Evolutionary conservation across 192 early-diverging fungal species (phyloP).

Genomic region (Kappamyces sp.): DNA sequence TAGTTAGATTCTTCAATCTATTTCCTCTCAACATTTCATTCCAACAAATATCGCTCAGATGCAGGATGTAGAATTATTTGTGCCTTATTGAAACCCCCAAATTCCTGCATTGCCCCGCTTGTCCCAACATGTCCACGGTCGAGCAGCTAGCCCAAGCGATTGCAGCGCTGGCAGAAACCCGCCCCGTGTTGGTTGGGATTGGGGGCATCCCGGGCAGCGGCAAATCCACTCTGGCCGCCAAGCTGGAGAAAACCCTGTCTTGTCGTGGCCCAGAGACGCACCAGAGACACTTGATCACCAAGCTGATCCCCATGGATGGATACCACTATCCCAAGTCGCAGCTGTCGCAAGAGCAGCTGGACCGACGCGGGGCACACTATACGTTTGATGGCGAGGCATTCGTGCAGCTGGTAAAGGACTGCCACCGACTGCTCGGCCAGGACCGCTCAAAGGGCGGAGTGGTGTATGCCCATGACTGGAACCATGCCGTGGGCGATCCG

Average conservation of each 20-base stretch:
- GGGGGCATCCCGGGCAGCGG: conserved; percentile 2
- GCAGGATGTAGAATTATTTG: too few relatives aligned
- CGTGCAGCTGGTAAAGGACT: not conserved
- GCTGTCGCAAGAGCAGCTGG: not conserved
- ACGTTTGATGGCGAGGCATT: not conserved
- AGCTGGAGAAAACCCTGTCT: not conserved
- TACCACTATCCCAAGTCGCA: not conserved
- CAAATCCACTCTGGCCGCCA: not conserved
- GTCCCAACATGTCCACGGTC: too few relatives aligned
- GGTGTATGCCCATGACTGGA: not conserved
- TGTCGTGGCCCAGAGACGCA: too few relatives aligned
- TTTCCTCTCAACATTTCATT: too few relatives aligned
- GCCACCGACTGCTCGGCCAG: not conserved
- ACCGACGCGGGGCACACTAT: not conserved
- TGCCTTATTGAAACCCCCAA: too few relatives aligned
- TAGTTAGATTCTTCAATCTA: too few relatives aligned
- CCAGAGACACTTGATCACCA: not conserved
- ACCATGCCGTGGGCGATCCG: not conserved
- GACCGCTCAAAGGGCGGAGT: not conserved
- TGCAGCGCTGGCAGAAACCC: too few relatives aligned
- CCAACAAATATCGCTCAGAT: too few relatives aligned
- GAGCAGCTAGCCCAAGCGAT: too few relatives aligned
- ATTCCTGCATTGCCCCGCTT: too few relatives aligned
- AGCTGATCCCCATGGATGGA: conserved; percentile 3
- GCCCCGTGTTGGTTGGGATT: not conserved